Percentiles rank a stretch among this genome's conserved stretches.
Conservation (phyloP, 2,329 filamentous ascomycete genomes). For the Plectosphaerella cucumerina region DNA sequence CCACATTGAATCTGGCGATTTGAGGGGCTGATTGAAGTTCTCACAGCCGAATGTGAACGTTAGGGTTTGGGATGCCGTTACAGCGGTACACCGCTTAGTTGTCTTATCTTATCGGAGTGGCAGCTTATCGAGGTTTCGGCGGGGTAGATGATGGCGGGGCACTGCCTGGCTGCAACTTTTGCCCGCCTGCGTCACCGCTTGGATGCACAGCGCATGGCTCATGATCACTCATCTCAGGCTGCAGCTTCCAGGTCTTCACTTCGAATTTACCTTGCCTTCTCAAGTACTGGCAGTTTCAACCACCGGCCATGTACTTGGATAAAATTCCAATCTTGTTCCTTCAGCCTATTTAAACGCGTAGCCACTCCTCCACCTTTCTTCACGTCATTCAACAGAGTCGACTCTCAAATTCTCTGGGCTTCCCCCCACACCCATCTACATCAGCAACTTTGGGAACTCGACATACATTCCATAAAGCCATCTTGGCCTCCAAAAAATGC, state of each 20-base stretch:
- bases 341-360: too few relatives aligned
- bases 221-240: not conserved
- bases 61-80: conserved; percentile 33
- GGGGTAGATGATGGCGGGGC: not conserved
- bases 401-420: too few relatives aligned
- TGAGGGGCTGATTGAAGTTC: not conserved
- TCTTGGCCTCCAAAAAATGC: conserved; percentile 58
- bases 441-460: too few relatives aligned
- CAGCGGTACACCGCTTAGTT: conserved; percentile 16
- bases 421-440: too few relatives aligned
- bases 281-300: too few relatives aligned
- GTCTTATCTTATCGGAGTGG: conserved; percentile 11
- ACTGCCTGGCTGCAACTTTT: not conserved
- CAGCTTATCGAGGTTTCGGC: not conserved
- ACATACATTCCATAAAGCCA: not conserved
- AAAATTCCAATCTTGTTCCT: too few relatives aligned
- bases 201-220: too few relatives aligned
- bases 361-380: too few relatives aligned
- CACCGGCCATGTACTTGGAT: too few relatives aligned
- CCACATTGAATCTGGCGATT: conserved; percentile 1
- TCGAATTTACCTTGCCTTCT: too few relatives aligned
- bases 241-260: not conserved
- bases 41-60: conserved; percentile 8
- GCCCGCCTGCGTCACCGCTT: not conserved
- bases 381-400: too few relatives aligned